A percentile compares a stretch with the other conserved stretches of the same genome.
Evolutionary conservation across 179 eudicot species (phyloP).

Genomic region (Spinacia oleracea): DNA sequence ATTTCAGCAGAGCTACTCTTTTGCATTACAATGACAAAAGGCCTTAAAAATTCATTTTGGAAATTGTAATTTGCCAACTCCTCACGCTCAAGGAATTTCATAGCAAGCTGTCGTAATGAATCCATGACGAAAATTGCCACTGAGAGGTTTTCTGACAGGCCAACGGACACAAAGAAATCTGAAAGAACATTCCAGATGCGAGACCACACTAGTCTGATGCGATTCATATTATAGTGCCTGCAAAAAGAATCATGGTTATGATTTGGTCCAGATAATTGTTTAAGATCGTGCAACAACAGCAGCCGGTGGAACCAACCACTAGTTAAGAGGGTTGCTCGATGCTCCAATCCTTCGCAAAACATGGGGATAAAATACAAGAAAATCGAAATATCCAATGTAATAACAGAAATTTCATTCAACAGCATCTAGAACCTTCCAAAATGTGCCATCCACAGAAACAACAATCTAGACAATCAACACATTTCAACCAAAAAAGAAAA

Average conservation of each 20-base stretch:
- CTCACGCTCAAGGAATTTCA: slow-evolving; percentile 97
- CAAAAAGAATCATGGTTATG: slow-evolving; percentile 32
- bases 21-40: slow-evolving; percentile 91
- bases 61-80: slow-evolving; percentile 98
- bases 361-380: background rate
- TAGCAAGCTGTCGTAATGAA: slow-evolving; percentile 92
- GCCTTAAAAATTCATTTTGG: slow-evolving; percentile 95
- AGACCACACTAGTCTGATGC: slow-evolving; percentile 97
- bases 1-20: slow-evolving; percentile 90
- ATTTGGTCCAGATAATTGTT: background rate
- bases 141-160: slow-evolving; percentile 91
- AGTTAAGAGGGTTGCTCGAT: background rate
- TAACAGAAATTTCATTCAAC: background rate
- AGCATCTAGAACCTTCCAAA: background rate
- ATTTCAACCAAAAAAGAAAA: background rate
- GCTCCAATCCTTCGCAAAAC: background rate
- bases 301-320: background rate
- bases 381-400: background rate
- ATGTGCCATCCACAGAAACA: background rate
- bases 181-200: slow-evolving; percentile 99
- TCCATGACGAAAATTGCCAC: slow-evolving; percentile 99
- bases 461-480: background rate
- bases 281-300: background rate
- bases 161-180: slow-evolving; percentile 98
- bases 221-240: slow-evolving; percentile 99